Percentiles rank a stretch among this genome's conserved stretches.
Evolutionary conservation across 2,329 filamentous ascomycete genomes (phyloP).

Genomic region (Aspergillus flavus): DNA sequence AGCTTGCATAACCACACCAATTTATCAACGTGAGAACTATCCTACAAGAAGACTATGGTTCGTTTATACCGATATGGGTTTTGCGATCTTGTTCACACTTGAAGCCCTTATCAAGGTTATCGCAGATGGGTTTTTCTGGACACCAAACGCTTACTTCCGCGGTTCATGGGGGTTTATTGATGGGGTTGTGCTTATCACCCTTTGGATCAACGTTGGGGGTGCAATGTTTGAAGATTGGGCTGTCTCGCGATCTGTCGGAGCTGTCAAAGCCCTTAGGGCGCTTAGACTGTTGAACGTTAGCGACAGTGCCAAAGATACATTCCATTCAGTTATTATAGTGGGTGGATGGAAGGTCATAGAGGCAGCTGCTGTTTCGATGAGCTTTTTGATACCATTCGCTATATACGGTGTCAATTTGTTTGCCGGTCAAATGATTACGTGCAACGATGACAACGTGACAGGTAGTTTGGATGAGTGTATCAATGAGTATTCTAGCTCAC

Average conservation of each 20-base stretch:
- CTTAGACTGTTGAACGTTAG: constrained; percentile 91
- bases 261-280: constrained; percentile 94
- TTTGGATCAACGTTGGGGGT: constrained; percentile 93
- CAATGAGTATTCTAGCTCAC: constrained; percentile 75
- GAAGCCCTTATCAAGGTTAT: constrained; percentile 92
- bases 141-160: constrained; percentile 94
- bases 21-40: constrained; percentile 91
- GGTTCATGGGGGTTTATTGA: constrained; percentile 98
- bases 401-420: constrained; percentile 96
- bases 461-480: constrained; percentile 70
- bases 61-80: constrained; percentile 88
- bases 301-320: constrained; percentile 92
- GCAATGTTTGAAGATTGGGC: constrained; percentile 79
- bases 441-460: constrained; percentile 72
- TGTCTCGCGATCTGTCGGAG: constrained; percentile 87
- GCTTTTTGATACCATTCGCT: constrained; percentile 91
- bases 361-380: constrained; percentile 91
- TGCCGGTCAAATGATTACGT: constrained; percentile 74
- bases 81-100: constrained; percentile 80
- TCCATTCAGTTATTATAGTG: constrained; percentile 92
- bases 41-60: constrained; percentile 80
- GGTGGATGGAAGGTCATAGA: constrained; percentile 88
- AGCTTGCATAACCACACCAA: constrained; percentile 88
- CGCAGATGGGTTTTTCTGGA: constrained; percentile 94
- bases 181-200: constrained; percentile 82